phyloP scores from a whole-genome alignment of 1,284 basidiomycete genomes.

The Ganoderma lucidum region DNA sequence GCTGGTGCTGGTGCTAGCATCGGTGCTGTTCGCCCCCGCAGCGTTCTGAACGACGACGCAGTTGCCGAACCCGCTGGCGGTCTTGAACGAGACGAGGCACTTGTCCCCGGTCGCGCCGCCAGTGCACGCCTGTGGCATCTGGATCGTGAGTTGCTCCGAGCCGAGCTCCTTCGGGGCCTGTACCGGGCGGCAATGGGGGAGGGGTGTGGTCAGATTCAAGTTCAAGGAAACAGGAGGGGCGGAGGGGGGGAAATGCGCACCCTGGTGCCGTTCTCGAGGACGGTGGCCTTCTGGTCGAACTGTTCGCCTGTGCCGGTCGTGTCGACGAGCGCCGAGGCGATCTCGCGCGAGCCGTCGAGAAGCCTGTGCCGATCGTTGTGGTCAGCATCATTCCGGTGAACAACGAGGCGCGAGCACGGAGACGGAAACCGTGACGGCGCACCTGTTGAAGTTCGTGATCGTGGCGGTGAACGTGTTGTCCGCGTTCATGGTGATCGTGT shows the following conservation, averaged over 20 bases:
- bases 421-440: slow-evolving; percentile 30
- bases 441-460: slow-evolving; percentile 61
- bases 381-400: slow-evolving; percentile 1
- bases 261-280: slow-evolving; percentile 47
- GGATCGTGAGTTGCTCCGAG: slow-evolving; percentile 49
- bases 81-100: slow-evolving; percentile 57
- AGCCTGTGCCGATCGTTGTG: slow-evolving; percentile 37
- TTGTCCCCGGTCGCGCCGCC: slow-evolving; percentile 52
- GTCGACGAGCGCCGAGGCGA: slow-evolving; percentile 45
- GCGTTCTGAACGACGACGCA: slow-evolving; percentile 51
- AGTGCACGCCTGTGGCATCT: slow-evolving; percentile 56
- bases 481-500: slow-evolving; percentile 48
- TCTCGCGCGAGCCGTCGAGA: slow-evolving; percentile 56
- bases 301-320: slow-evolving; percentile 45
- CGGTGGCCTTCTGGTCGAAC: slow-evolving; percentile 44
- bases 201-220: neutral
- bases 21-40: neutral
- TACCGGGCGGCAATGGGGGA: neutral
- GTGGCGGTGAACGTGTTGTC: slow-evolving; percentile 54
- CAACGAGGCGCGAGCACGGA: neutral
- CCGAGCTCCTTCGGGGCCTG: neutral
- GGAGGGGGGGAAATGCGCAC: slow-evolving; percentile 30
- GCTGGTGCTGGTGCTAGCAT: too few relatives aligned
- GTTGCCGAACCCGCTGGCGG: slow-evolving; percentile 57
- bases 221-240: neutral